Evolutionary conservation across 139 green algal genomes (phyloP).

Genomic region (Volvox africanus): DNA sequence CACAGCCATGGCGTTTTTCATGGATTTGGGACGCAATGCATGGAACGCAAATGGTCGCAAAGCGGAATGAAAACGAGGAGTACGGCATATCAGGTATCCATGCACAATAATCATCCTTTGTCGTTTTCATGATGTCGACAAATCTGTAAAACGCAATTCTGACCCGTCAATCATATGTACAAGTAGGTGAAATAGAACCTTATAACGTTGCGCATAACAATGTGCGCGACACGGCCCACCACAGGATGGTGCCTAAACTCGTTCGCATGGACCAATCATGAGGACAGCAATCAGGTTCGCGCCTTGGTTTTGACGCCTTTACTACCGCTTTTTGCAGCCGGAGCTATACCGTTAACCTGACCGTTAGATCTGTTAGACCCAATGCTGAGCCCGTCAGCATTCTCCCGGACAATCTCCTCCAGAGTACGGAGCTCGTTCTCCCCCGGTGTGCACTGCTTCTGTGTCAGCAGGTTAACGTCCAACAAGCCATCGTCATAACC

Average conservation of each 20-base stretch:
- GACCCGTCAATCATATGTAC: not conserved
- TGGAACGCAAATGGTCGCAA: too few species aligned
- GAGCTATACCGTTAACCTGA: not conserved
- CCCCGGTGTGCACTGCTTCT: not conserved
- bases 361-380: not conserved
- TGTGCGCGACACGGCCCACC: too few species aligned
- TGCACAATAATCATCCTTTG: not conserved
- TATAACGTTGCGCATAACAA: too few species aligned
- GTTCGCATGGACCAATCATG: too few species aligned
- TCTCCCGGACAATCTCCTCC: not conserved
- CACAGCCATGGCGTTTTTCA: not conserved
- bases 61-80: too few species aligned
- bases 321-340: not conserved
- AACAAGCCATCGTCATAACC: conserved; percentile 60
- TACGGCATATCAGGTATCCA: not conserved
- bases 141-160: not conserved
- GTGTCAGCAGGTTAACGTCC: conserved; percentile 48
- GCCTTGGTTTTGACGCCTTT: not conserved
- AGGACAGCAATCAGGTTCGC: not conserved
- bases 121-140: not conserved
- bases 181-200: too few species aligned
- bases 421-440: not conserved
- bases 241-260: too few species aligned
- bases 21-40: too few species aligned
- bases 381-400: not conserved